phyloP scores from a whole-genome alignment of 805 yeast species.

The Nakazawaea peltata region DNA sequence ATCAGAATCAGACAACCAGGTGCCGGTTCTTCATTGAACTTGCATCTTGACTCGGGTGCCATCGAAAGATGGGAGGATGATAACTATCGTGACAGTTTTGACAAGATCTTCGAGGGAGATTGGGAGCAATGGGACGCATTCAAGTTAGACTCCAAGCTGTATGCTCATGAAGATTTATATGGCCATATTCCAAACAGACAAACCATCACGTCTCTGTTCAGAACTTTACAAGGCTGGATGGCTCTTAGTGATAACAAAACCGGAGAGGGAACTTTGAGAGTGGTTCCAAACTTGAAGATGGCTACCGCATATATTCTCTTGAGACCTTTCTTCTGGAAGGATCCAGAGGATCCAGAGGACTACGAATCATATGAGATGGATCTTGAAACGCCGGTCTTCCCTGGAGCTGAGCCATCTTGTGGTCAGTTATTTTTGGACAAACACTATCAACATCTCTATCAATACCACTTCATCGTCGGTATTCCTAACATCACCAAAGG shows the following conservation, averaged over 20 bases:
- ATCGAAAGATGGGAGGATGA: conserved; percentile 39
- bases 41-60: conserved; percentile 35
- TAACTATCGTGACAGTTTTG: conserved; percentile 27
- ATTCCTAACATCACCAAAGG: conserved; percentile 33
- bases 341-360: not conserved
- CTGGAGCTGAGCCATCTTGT: conserved; percentile 29
- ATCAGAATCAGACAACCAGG: conserved; percentile 33
- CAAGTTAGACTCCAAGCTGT: conserved; percentile 24
- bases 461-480: conserved; percentile 22
- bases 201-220: conserved; percentile 19
- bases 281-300: conserved; percentile 28
- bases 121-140: conserved; percentile 38
- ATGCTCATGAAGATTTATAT: conserved; percentile 26
- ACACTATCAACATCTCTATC: conserved; percentile 27
- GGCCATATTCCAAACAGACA: conserved; percentile 10
- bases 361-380: conserved; percentile 22
- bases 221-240: conserved; percentile 38
- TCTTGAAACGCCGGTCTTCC: conserved; percentile 25
- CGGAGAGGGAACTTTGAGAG: conserved; percentile 30
- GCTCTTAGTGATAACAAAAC: conserved; percentile 26
- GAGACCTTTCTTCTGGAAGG: conserved; percentile 28
- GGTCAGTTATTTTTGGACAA: conserved; percentile 24
- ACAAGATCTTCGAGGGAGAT: conserved; percentile 26
- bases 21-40: conserved; percentile 23
- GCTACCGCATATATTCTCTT: conserved; percentile 30